Base-by-base conservation (phyloP, 345 rosid genomes). In the Orychophragmus violaceus region DNA sequence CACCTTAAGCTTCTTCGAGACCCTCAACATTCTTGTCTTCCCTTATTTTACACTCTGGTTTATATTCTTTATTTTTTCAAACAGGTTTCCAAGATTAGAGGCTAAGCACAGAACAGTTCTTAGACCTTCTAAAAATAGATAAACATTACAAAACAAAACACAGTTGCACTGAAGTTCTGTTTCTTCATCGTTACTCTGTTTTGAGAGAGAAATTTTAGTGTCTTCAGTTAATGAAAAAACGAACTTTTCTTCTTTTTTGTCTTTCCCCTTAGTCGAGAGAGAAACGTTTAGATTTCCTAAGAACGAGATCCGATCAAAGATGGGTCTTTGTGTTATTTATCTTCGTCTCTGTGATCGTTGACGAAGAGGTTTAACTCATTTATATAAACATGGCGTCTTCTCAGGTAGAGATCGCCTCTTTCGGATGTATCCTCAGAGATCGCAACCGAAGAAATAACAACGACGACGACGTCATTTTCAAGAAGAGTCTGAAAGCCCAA, bases 361-460 rank as follows among this genome's bases (percentile, higher is more conserved):
- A 57, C 16, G 35, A 4, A 8, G n/a, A n/a, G n/a, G n/a, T n/a
- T n/a, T n/a, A n/a, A n/a, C n/a, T n/a, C n/a, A n/a, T n/a, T n/a
- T n/a, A n/a, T n/a, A n/a, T n/a, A n/a, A n/a, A n/a, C n/a, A 89
- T 91, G 98, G 88, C 90, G 33, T 83, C 83, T 52, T 77, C 87
- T 4, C 83, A 82, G 12, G 78, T 88, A 4, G 87, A 86, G 77
- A 69, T 85, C 39, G 84, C 61, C 18, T 74, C 87, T 0, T 41
- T 41, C 48, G 48, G 48, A 6, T 41, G 48, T 41, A 41, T 41
- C 48, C 48, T 41, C 16, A 41, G 21, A 41, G 48, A 41, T 14
- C 48, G 48, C 16, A 41, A 41, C 16, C 48, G 16, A 16, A 41
- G n/a, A n/a, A n/a, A n/a, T n/a, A n/a, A n/a, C n/a, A n/a, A n/a